Conservation (phyloP, 1,284 basidiomycete genomes). For the Sporisorium reilianum region DNA sequence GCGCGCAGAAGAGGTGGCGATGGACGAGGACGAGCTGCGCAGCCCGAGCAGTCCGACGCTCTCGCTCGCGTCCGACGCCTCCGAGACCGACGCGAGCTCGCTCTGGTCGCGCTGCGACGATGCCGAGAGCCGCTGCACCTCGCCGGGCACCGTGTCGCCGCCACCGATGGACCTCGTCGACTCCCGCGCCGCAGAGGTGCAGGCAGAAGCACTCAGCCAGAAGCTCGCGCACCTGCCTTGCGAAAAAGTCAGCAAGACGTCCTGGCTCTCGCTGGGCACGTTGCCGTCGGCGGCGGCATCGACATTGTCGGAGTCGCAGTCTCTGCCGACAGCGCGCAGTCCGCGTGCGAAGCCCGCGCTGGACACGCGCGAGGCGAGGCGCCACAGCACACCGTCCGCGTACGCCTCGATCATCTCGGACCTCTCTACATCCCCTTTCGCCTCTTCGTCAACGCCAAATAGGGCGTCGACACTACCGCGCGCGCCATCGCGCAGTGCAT, state of each 20-base stretch:
- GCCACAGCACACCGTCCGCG: conserved; percentile 15
- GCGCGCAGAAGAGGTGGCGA: neutral
- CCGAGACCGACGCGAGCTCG: conserved; percentile 37
- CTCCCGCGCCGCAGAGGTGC: neutral
- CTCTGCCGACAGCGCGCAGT: conserved; percentile 17
- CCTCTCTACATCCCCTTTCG: conserved; percentile 30
- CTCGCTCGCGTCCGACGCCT: conserved; percentile 13
- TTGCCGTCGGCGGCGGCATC: conserved; percentile 23
- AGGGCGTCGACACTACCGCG: conserved; percentile 39
- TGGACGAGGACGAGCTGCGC: conserved; percentile 13
- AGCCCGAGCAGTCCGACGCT: conserved; percentile 34
- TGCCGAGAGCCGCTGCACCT: conserved; percentile 34
- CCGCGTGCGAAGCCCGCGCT: conserved; percentile 4
- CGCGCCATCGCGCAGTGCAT: conserved; percentile 8
- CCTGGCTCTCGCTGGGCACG: conserved; percentile 30
- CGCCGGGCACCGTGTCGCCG: conserved; percentile 36
- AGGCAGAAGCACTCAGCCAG: conserved; percentile 26
- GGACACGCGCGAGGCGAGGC: neutral
- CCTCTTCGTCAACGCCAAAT: conserved; percentile 13
- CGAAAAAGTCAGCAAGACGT: conserved; percentile 2
- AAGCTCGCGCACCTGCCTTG: conserved; percentile 25
- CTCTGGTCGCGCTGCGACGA: conserved; percentile 37
- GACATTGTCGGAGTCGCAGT: conserved; percentile 27
- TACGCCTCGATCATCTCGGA: conserved; percentile 37
- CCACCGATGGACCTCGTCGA: conserved; percentile 25